Evolutionary conservation across 1,284 basidiomycete genomes (phyloP).

Genomic region (Anthracocystis setariae): DNA sequence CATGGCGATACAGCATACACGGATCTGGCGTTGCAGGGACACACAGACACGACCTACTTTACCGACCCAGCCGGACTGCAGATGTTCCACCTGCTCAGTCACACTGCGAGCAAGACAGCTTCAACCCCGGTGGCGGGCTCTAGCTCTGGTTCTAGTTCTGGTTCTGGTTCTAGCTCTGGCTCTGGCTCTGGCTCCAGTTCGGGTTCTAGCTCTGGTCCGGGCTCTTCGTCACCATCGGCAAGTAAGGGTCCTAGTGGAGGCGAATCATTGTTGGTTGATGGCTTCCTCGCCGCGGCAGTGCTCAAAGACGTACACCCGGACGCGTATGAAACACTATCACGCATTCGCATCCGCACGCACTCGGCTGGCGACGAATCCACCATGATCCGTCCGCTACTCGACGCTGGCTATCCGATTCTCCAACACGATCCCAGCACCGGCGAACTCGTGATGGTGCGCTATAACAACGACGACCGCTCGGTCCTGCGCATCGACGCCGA

Average conservation of each 20-base stretch:
- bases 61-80: constrained; percentile 81
- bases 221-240: constrained; percentile 10
- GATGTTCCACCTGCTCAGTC: constrained; percentile 88
- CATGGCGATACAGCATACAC: constrained; percentile 87
- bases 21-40: constrained; percentile 83
- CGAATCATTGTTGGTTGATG: constrained; percentile 88
- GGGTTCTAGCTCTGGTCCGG: constrained; percentile 3
- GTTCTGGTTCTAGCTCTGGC: constrained; percentile 4
- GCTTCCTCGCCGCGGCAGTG: constrained; percentile 86
- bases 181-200: constrained; percentile 6
- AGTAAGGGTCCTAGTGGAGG: constrained; percentile 78
- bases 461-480: constrained; percentile 91
- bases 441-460: constrained; percentile 81
- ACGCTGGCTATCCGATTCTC: constrained; percentile 58
- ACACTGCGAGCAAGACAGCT: constrained; percentile 36
- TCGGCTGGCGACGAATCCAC: constrained; percentile 73
- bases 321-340: constrained; percentile 78
- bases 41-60: constrained; percentile 92
- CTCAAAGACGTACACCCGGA: constrained; percentile 79
- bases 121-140: neutral
- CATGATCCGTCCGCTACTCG: constrained; percentile 55
- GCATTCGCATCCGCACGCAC: constrained; percentile 80
- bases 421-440: constrained; percentile 72
- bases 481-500: constrained; percentile 34
- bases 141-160: constrained; percentile 4